phyloP scores from a whole-genome alignment of 208 protist genomes.

The Trypanosoma brucei region DNA sequence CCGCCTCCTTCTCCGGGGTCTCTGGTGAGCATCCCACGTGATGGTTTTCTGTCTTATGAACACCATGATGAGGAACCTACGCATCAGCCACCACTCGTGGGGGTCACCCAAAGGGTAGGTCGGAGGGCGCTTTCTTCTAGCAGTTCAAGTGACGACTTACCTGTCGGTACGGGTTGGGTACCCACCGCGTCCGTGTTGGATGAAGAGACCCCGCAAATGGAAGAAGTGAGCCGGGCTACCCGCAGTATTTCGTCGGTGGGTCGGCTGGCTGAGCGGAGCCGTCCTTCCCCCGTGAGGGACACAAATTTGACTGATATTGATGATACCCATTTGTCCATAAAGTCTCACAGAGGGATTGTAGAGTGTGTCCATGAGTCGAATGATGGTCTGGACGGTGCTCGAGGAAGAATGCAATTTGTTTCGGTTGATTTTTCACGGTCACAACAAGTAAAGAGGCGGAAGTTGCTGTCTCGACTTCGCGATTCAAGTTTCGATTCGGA shows the following conservation, averaged over 20 bases:
- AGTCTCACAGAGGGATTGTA: not conserved
- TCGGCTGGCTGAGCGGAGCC: no score
- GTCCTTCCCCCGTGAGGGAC: no score
- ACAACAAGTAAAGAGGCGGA: not conserved
- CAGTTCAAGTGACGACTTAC: not conserved
- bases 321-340: not conserved
- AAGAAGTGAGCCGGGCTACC: not conserved
- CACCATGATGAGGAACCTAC: not conserved
- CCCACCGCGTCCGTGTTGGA: not conserved
- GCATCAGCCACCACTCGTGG: not conserved
- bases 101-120: no score
- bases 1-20: not conserved
- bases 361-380: not conserved
- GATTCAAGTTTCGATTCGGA: conserved; percentile 6
- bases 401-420: conserved; percentile 1
- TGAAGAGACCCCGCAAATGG: not conserved
- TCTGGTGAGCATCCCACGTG: not conserved
- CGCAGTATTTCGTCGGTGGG: no score
- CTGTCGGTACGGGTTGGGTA: not conserved
- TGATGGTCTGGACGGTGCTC: not conserved
- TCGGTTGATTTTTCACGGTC: not conserved
- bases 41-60: not conserved
- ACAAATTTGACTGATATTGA: not conserved
- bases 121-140: not conserved
- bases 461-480: conserved; percentile 8